These are phyloP conservation scores for Yamagishiella unicocca DNA, from an alignment of 139 green algal genomes.

Conservation along the genomic window DNA sequence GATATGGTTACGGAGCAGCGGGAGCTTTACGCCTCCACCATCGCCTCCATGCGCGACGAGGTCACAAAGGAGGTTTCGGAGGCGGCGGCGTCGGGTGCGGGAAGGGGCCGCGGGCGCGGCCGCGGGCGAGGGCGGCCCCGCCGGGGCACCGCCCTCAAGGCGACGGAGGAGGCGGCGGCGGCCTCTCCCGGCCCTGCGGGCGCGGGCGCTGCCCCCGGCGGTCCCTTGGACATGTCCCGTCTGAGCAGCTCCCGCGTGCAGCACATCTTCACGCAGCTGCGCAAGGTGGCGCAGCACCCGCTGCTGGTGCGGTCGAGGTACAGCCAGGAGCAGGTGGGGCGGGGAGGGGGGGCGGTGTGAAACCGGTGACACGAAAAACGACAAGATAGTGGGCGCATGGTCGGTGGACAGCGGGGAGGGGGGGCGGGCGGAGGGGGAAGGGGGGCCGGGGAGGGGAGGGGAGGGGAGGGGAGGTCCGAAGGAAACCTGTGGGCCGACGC, in stretches of 20 bases:
- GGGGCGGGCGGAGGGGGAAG: background rate
- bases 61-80: constrained; percentile 9
- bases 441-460: background rate
- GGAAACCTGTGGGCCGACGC: too few relatives aligned
- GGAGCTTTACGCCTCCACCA: constrained; percentile 12
- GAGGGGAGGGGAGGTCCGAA: background rate
- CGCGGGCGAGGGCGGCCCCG: constrained; percentile 21
- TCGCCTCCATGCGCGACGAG: constrained; percentile 30
- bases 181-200: background rate
- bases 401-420: too few relatives aligned
- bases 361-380: too few relatives aligned
- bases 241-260: constrained; percentile 77
- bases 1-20: constrained; percentile 31
- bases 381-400: too few relatives aligned
- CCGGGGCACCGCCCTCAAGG: background rate
- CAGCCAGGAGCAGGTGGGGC: constrained; percentile 70
- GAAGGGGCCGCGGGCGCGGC: constrained; percentile 8
- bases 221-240: constrained; percentile 20
- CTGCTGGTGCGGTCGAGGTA: constrained; percentile 88
- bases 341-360: background rate
- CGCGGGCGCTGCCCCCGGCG: background rate
- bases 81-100: background rate
- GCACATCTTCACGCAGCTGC: constrained; percentile 94
- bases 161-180: background rate
- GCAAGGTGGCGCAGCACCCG: constrained; percentile 94